phyloP scores from a whole-genome alignment of 1,284 basidiomycete genomes.

The Caloboletus firmus region DNA sequence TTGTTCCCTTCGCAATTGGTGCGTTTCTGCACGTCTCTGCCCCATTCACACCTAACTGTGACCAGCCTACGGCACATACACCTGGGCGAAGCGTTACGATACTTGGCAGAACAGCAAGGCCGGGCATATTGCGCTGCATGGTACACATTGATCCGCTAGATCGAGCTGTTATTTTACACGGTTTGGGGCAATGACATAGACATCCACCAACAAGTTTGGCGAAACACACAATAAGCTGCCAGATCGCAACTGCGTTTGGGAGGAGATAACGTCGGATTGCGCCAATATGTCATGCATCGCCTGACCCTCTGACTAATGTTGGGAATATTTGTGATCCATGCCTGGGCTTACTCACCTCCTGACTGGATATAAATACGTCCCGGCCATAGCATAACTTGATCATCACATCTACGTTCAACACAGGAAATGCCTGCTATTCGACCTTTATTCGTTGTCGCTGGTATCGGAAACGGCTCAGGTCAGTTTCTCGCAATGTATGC shows the following conservation, averaged over 20 bases:
- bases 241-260: not conserved
- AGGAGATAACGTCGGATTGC: conserved; percentile 4
- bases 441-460: conserved; percentile 52
- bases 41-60: not conserved
- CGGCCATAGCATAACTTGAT: not conserved
- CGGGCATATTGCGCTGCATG: conserved; percentile 61
- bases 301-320: conserved; percentile 13
- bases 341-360: conserved; percentile 21
- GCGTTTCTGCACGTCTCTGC: conserved; percentile 33
- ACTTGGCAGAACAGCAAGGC: conserved; percentile 78
- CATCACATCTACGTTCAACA: not conserved
- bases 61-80: conserved; percentile 78
- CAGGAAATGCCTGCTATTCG: conserved; percentile 38
- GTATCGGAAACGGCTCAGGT: conserved; percentile 51
- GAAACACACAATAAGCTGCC: not conserved
- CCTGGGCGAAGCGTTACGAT: conserved; percentile 79
- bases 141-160: conserved; percentile 24
- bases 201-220: conserved; percentile 1
- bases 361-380: conserved; percentile 17
- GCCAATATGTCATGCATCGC: conserved; percentile 7
- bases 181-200: conserved; percentile 20
- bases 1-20: conserved; percentile 79
- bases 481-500: not conserved
- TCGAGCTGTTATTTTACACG: conserved; percentile 13
- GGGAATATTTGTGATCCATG: conserved; percentile 16